Evolutionary conservation across 345 rosid genomes (phyloP), one percentile per base, ranked within the genome.

Genomic region (Gossypium australe): DNA sequence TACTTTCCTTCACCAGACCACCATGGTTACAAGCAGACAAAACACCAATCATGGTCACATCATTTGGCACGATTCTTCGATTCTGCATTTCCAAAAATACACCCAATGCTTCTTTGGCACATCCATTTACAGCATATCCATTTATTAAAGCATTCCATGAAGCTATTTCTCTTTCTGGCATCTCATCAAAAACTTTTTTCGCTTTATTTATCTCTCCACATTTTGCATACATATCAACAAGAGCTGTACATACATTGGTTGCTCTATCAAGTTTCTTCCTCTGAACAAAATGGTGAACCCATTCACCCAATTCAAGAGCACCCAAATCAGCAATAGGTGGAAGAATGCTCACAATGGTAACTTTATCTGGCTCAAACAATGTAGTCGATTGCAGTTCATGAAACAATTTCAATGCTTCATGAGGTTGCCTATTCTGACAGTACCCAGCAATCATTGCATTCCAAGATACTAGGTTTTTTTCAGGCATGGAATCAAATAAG

Each of bases 161-260:
- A 63, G 86, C 84, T 71, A 78, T 71, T 73, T 84, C 87, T 77
- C 83, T 87, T 68, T 81, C 73, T 2, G 73, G 71, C 85, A 85
- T 83, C 79, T 76, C 81, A 68, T 81, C 78, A 45, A 89, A 93
- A 14, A 87, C 71, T 13, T 24, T 79, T 79, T 70, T 84, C 7
- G 94, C 97, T 64, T 79, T 79, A 27, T 67, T 74, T 67, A 87
- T 76, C 78, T 91, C 93, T 24, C 98, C 97, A 22, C 91, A 89
- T 81, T 93, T 91, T 11, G 93, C 87, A 71, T 88, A 91, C 98
- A 93, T 89, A 79, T 91, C 94, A 44, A 93, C 80, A 60, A 93
- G 87, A 16, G 93, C 90, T 17, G 92, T 88, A 55, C 88, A 77
- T 2, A 89, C 90, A 70, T 87, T 86, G 76, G 60, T 82, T 69